Conservation (phyloP, 225 moss, liverwort and hornwort genomes). For the Takakia lepidozioides region DNA sequence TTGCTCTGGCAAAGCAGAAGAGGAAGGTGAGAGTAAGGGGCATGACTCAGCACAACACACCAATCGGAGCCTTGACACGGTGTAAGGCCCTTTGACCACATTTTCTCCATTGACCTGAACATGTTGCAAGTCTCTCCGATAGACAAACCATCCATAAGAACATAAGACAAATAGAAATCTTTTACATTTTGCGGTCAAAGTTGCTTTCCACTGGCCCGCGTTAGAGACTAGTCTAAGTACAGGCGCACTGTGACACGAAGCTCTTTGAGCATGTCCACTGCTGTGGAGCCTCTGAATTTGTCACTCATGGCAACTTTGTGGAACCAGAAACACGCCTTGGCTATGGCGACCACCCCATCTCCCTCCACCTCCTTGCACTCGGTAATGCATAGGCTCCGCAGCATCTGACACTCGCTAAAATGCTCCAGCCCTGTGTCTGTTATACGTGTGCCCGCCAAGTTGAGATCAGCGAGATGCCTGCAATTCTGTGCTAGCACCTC, state of each 20-base stretch:
- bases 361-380: slow-evolving; percentile 67
- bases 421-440: slow-evolving; percentile 54
- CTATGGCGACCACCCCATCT: slow-evolving; percentile 52
- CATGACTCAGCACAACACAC: too few species aligned
- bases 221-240: too few species aligned
- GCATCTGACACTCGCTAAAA: slow-evolving; percentile 49
- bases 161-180: too few species aligned
- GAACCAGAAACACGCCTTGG: slow-evolving; percentile 63
- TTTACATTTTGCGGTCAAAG: too few species aligned
- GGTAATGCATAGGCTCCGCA: slow-evolving; percentile 62
- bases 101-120: too few species aligned
- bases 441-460: slow-evolving; percentile 66
- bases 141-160: too few species aligned
- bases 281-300: slow-evolving; percentile 50
- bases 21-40: too few species aligned
- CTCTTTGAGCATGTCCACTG: slow-evolving; percentile 40
- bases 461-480: slow-evolving; percentile 49
- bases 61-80: too few species aligned
- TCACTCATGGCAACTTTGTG: slow-evolving; percentile 69
- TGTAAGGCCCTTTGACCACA: too few species aligned
- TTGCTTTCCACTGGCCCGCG: too few species aligned
- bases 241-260: slow-evolving; percentile 52
- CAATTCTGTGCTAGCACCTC: slow-evolving; percentile 44
- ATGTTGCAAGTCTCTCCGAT: too few species aligned
- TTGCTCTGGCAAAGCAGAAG: too few species aligned